phyloP scores from a whole-genome alignment of 2,329 filamentous ascomycete species.

The Dactylellina leptospora region DNA sequence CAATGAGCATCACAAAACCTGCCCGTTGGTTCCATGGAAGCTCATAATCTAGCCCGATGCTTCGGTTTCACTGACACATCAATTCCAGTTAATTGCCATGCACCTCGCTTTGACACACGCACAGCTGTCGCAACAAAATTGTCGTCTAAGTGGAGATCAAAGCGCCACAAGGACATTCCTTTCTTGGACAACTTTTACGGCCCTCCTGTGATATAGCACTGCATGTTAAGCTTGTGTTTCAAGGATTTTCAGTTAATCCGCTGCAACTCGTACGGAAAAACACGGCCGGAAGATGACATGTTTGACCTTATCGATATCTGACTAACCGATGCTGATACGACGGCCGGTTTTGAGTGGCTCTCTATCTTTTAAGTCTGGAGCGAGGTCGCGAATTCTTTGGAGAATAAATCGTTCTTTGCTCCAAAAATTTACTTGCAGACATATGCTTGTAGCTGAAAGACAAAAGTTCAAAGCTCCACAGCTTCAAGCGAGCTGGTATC shows the following conservation, averaged over 20 bases:
- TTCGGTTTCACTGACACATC: slow-evolving; percentile 1
- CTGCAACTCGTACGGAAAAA: slow-evolving; percentile 24
- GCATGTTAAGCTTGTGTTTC: slow-evolving; percentile 34
- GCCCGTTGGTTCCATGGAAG: too few species aligned
- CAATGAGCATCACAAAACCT: neutral
- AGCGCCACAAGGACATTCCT: slow-evolving; percentile 28
- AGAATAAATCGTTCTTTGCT: too few species aligned
- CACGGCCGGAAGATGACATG: slow-evolving; percentile 4
- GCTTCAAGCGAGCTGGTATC: neutral
- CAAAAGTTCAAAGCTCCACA: neutral
- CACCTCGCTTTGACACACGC: slow-evolving; percentile 45
- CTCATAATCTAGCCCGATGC: slow-evolving; percentile 4
- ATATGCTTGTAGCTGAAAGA: neutral
- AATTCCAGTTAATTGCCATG: too few species aligned
- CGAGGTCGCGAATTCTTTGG: neutral
- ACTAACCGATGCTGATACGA: slow-evolving; percentile 31
- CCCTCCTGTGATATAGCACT: slow-evolving; percentile 6
- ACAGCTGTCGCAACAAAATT: slow-evolving; percentile 27
- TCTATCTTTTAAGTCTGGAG: neutral
- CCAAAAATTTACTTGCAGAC: too few species aligned
- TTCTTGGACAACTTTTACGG: slow-evolving; percentile 3
- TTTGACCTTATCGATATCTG: slow-evolving; percentile 1
- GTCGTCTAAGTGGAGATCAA: slow-evolving; percentile 40
- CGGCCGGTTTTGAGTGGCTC: neutral
- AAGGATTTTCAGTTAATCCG: slow-evolving; percentile 41